A percentile compares a stretch with the other conserved stretches of the same genome.
Conservation (phyloP, 768 basidiomycete genomes). For the Lactifluus pinguis region DNA sequence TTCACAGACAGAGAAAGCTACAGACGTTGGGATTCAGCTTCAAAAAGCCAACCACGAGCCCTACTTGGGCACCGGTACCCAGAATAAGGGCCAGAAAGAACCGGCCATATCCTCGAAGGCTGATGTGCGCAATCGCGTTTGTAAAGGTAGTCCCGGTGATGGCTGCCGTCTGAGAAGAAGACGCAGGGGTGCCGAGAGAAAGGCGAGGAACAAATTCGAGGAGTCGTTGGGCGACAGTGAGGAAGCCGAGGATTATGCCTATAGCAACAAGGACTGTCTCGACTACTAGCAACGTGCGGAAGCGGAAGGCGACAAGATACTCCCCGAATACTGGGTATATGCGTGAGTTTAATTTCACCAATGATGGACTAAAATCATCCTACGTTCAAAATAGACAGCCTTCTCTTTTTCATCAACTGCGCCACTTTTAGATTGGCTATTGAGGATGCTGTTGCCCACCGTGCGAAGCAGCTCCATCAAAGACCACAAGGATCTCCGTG, state of each 20-base stretch:
- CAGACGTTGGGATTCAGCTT: slow-evolving; percentile 59
- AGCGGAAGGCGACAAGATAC: slow-evolving; percentile 45
- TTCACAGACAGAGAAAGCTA: background rate
- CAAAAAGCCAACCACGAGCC: slow-evolving; percentile 40
- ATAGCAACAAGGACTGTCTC: slow-evolving; percentile 53
- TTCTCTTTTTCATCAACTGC: slow-evolving; percentile 22
- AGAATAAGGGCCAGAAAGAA: slow-evolving; percentile 55
- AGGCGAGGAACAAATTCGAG: background rate
- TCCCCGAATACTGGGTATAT: slow-evolving; percentile 46
- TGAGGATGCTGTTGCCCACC: slow-evolving; percentile 47
- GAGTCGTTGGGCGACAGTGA: background rate
- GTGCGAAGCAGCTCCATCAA: slow-evolving; percentile 64
- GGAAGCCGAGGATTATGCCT: slow-evolving; percentile 44
- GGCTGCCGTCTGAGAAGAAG: slow-evolving; percentile 12
- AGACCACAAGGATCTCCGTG: slow-evolving; percentile 56
- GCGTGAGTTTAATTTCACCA: background rate
- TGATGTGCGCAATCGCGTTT: background rate
- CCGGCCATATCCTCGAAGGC: slow-evolving; percentile 36
- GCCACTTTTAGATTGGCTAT: slow-evolving; percentile 24
- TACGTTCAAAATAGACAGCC: slow-evolving; percentile 68
- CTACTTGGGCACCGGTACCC: slow-evolving; percentile 36
- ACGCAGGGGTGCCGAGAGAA: background rate
- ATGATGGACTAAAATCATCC: background rate
- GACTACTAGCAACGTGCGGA: slow-evolving; percentile 40
- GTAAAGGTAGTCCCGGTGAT: background rate